Evolutionary conservation across 257 asterid genomes (phyloP), one percentile per base, ranked within the genome.

Genomic region (Coffea canephora): DNA sequence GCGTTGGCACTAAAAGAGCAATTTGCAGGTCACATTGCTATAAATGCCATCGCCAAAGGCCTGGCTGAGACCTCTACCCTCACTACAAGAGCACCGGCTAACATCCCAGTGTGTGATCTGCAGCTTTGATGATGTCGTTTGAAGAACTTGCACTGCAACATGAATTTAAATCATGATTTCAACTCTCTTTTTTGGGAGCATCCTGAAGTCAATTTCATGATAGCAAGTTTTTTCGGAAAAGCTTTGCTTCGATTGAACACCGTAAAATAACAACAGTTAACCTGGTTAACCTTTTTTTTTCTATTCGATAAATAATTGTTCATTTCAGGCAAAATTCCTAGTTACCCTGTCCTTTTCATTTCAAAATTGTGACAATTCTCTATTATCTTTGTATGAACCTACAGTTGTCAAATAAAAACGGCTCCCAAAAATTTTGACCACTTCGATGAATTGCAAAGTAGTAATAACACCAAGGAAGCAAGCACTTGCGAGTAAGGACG

Each of bases 131-230:
- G 96, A 86, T 85, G 93, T 91, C 19, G 87, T 84, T 86, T 49
- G 77, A 75, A 95, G 94, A 83, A 77, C 82, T 80, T 70, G 71
- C 54, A 95, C 99, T 95, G 96, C 78, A 41, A 89, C 54, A 16
- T 62, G 31, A 23, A 39, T 39, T 39, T 39, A 39, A 39, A 39
- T 39, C 43, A 39, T 39, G 43, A 39, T 39, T 39, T 39, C 43
- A 39, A 1, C 43, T 39, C 31, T 39, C 43, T 39, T 39, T 39
- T 2, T 39, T 39, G 0, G 43, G 43, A 39, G 21, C 21, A 9
- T 46, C 11, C 4, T 70, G 74, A 43, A 66, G 78, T 75, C 50
- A 75, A 55, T 36, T 11, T 75, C n/a, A 59, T 39, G 34, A 55
- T 25, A 10, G 27, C 23, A 25, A 31, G 0, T 31, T 31, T 31